Evolutionary conservation across 2,329 filamentous ascomycete genomes (phyloP), one percentile per base, ranked within the genome.

Genomic region (Alternaria consortialis): DNA sequence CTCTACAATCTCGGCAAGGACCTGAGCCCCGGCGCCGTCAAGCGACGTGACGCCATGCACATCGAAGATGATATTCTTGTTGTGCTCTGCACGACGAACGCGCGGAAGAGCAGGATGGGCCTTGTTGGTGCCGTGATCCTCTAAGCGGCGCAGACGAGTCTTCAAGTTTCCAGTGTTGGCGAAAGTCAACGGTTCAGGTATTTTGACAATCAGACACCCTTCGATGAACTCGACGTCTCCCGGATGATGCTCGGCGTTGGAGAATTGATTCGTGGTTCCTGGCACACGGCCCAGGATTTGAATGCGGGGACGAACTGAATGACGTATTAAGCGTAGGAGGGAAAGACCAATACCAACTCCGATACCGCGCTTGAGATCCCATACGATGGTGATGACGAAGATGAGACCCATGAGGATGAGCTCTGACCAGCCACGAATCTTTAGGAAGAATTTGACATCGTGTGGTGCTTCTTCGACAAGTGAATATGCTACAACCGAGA

Each of bases 11-110:
- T 98, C 95, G 47, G 88, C 86, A 3, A 99, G 83, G 0, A 98
- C 94, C 80, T 98, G 95, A 0, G 92, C 91, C 1, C 94, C 95
- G 0, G 93, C 97, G 6, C 93, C 95, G 75, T 99, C 95, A 71
- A 99, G 89, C 29, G 91, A 91, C 0, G 94, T 97, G 3, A 99
- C 95, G n/a, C 95, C 95, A 70, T 98, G 94, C 7, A 98, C 93
- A 76, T 99, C 95, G 73, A 99, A 98, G 64, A 99, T 93, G 77
- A 99, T 85, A 74, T 97, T 97, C 69, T 89, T 87, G 76, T 97
- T 97, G 72, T 92, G 89, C 62, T 94, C 90, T n/a, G 88, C 86
- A 27, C 86, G 83, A 5, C 94, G 86, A 13, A 97, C 84, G 3
- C 91, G 87, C 0, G 95, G 95, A 17, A 97, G 84, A 0, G 94